A percentile compares a stretch with the other conserved stretches of the same genome.
These are phyloP conservation scores for Epithemia pelagica DNA, from an alignment of 108 stramenopile genomes.

Conservation along the genomic window DNA sequence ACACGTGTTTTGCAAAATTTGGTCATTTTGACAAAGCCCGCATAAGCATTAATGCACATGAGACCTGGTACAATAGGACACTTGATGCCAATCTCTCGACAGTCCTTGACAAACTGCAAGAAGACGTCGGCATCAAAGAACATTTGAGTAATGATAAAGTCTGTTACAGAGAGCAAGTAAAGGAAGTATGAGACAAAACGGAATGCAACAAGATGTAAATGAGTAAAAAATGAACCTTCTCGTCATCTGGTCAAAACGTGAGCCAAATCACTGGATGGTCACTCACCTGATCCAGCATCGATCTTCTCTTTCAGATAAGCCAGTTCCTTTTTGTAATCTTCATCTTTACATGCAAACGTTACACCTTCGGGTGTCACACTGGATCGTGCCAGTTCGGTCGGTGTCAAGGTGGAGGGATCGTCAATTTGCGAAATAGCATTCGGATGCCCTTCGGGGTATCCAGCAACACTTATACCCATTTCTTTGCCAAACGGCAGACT, in stretches of 20 bases:
- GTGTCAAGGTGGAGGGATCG: slow-evolving; percentile 69
- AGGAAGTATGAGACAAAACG: neutral
- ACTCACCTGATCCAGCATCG: slow-evolving; percentile 90
- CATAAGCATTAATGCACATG: slow-evolving; percentile 97
- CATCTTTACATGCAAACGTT: slow-evolving; percentile 87
- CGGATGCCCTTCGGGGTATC: slow-evolving; percentile 99
- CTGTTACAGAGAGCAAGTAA: slow-evolving; percentile 26
- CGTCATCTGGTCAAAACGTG: no score
- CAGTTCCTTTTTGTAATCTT: slow-evolving; percentile 96
- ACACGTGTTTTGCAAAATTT: slow-evolving; percentile 99
- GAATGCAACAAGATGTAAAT: no score
- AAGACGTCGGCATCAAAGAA: slow-evolving; percentile 96
- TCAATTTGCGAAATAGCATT: slow-evolving; percentile 83
- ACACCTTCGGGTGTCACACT: slow-evolving; percentile 71
- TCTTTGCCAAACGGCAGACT: slow-evolving; percentile 67
- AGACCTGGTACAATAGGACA: slow-evolving; percentile 96
- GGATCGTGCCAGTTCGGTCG: slow-evolving; percentile 70
- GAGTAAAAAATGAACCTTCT: no score
- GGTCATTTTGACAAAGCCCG: slow-evolving; percentile 97
- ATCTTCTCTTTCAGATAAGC: slow-evolving; percentile 94
- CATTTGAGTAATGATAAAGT: slow-evolving; percentile 99
- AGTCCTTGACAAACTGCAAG: slow-evolving; percentile 86
- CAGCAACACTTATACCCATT: slow-evolving; percentile 94
- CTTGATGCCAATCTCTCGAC: slow-evolving; percentile 84
- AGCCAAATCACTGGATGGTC: neutral